These are phyloP conservation scores for Aspergillus hancockii DNA, from an alignment of 495 filamentous ascomycete species.

Conservation along the genomic window DNA sequence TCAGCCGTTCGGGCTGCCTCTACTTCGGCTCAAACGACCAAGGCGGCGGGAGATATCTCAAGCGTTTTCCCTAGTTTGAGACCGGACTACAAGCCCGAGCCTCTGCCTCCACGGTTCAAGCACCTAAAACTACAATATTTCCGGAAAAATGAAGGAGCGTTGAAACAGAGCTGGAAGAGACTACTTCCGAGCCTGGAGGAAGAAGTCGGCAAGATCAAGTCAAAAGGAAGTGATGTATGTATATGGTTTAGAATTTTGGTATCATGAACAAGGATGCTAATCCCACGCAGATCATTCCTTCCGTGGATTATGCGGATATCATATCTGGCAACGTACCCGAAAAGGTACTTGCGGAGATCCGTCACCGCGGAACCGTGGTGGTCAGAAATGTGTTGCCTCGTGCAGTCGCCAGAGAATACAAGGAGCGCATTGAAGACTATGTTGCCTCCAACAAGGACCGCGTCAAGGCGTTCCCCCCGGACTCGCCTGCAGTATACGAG, in stretches of 20 bases:
- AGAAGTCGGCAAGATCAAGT: conserved; percentile 45
- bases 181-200: conserved; percentile 61
- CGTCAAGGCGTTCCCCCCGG: conserved; percentile 54
- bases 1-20: conserved; percentile 37
- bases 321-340: conserved; percentile 46
- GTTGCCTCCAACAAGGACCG: conserved; percentile 53
- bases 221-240: conserved; percentile 52
- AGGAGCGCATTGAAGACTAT: conserved; percentile 57
- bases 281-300: conserved; percentile 54
- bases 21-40: conserved; percentile 40
- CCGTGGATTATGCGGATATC: conserved; percentile 57
- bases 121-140: conserved; percentile 71
- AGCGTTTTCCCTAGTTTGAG: conserved; percentile 77
- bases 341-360: conserved; percentile 51
- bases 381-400: conserved; percentile 63
- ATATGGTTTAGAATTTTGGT: neutral
- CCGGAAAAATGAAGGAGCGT: conserved; percentile 57
- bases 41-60: conserved; percentile 72
- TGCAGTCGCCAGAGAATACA: conserved; percentile 53
- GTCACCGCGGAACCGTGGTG: conserved; percentile 63
- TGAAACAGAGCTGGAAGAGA: conserved; percentile 69
- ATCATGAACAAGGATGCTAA: conserved; percentile 12
- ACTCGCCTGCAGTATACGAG: conserved; percentile 78
- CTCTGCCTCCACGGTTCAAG: conserved; percentile 71
- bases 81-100: conserved; percentile 62